Evolutionary conservation across 2,329 filamentous ascomycete genomes (phyloP).

Genomic region (Epichloe sibirici): DNA sequence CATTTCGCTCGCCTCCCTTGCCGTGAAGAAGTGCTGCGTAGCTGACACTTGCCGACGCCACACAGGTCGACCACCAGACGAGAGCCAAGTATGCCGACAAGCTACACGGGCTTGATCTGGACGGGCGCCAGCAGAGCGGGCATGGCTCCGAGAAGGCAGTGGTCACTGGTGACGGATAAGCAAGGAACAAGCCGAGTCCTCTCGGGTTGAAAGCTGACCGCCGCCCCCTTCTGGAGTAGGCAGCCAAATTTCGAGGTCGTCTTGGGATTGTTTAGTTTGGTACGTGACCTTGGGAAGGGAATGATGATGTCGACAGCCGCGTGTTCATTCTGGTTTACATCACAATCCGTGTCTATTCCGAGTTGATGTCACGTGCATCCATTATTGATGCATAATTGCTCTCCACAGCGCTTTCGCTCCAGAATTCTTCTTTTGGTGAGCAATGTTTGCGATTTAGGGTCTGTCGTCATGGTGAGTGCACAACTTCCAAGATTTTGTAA

Average conservation of each 20-base stretch:
- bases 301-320: no score
- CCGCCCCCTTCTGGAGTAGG: no score
- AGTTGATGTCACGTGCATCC: no score
- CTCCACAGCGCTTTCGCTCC: no score
- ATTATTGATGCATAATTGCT: neutral
- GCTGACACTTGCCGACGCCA: neutral
- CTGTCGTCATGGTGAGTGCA: no score
- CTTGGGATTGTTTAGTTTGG: neutral
- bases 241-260: no score
- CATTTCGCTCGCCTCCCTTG: neutral
- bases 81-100: neutral
- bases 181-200: neutral
- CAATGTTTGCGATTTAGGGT: no score
- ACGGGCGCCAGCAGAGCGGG: neutral
- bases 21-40: neutral
- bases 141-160: neutral
- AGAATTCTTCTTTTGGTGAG: no score
- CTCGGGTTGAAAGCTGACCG: neutral
- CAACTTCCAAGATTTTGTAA: no score
- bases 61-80: neutral
- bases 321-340: no score
- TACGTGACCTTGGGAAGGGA: slow-evolving; percentile 10
- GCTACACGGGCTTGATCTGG: neutral
- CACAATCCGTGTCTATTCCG: no score
- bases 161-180: neutral